phyloP scores from a whole-genome alignment of 1,284 basidiomycete genomes.

The Leccinum pachyderme region DNA sequence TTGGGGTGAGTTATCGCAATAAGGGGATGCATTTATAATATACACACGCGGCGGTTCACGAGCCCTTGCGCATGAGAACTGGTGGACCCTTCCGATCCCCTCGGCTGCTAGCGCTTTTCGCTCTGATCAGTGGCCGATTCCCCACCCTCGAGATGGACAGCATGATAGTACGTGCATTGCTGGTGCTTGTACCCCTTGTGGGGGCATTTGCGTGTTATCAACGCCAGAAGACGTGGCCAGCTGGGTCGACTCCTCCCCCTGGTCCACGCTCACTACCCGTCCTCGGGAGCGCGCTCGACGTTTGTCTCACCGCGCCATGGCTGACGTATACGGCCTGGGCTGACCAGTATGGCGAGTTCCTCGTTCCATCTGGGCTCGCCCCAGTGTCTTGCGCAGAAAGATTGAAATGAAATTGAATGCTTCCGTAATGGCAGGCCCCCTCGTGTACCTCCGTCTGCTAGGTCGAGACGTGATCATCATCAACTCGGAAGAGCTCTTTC shows the following conservation, averaged over 20 bases:
- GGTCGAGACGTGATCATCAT: conserved; percentile 20
- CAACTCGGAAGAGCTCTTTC: conserved; percentile 21
- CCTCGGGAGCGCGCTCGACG: conserved; percentile 2
- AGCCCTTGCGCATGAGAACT: not conserved
- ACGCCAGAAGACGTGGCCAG: not conserved
- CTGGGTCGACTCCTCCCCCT: conserved; percentile 3
- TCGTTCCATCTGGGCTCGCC: not conserved
- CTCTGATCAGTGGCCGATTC: not conserved
- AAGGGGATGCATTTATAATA: too few species aligned
- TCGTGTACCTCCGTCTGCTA: conserved; percentile 8
- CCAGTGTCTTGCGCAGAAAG: not conserved
- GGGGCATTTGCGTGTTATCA: not conserved
- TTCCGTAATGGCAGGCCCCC: not conserved
- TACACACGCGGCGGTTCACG: not conserved
- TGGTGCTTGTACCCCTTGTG: not conserved
- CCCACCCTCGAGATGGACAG: not conserved
- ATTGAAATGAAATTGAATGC: not conserved
- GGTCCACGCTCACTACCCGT: conserved; percentile 7
- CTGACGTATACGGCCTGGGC: conserved; percentile 8
- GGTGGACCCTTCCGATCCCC: not conserved
- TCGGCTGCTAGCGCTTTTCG: not conserved
- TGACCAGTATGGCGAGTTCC: conserved; percentile 2
- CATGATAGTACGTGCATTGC: not conserved
- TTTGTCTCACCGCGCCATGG: conserved; percentile 5
- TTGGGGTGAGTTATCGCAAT: too few species aligned